Percentiles rank a stretch among this genome's conserved stretches.
These are phyloP conservation scores for Hysterium pulicare DNA, from an alignment of 2,329 filamentous ascomycete genomes.

Conservation along the genomic window DNA sequence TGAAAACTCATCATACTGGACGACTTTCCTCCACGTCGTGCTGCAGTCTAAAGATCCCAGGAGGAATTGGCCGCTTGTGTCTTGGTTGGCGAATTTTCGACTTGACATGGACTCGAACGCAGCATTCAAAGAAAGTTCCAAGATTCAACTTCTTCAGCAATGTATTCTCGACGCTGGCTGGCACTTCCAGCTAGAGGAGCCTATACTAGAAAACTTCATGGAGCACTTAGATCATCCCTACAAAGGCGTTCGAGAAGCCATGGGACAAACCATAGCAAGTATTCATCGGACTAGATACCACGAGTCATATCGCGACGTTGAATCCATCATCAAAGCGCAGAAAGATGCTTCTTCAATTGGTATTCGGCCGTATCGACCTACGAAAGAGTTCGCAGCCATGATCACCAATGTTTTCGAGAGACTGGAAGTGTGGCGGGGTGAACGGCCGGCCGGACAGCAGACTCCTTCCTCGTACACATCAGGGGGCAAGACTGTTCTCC, in stretches of 20 bases:
- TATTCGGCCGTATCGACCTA: conserved; percentile 76
- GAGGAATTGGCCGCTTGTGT: conserved; percentile 78
- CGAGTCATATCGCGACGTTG: conserved; percentile 83
- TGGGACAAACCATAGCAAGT: conserved; percentile 81
- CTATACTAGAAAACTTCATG: conserved; percentile 85
- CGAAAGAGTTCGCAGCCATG: conserved; percentile 67
- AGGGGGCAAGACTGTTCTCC: conserved; percentile 89
- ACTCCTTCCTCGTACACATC: conserved; percentile 93
- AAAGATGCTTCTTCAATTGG: conserved; percentile 78
- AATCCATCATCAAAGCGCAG: conserved; percentile 72
- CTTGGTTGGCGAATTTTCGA: conserved; percentile 78
- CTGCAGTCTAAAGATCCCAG: conserved; percentile 87
- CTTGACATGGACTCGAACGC: conserved; percentile 94
- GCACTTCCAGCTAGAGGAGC: conserved; percentile 90
- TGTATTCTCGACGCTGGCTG: conserved; percentile 84
- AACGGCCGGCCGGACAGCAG: conserved; percentile 82
- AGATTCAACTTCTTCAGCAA: conserved; percentile 87
- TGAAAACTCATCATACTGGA: conserved; percentile 93
- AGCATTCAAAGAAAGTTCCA: conserved; percentile 97
- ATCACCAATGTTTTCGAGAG: conserved; percentile 73
- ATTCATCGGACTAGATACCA: conserved; percentile 92
- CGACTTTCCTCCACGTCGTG: conserved; percentile 85
- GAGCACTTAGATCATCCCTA: conserved; percentile 94
- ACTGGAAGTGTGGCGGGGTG: conserved; percentile 82
- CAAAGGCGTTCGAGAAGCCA: conserved; percentile 92